Percentiles rank a stretch among this genome's conserved stretches.
phyloP scores from a whole-genome alignment of 257 asterid genomes.

The Coffea eugenioides region DNA sequence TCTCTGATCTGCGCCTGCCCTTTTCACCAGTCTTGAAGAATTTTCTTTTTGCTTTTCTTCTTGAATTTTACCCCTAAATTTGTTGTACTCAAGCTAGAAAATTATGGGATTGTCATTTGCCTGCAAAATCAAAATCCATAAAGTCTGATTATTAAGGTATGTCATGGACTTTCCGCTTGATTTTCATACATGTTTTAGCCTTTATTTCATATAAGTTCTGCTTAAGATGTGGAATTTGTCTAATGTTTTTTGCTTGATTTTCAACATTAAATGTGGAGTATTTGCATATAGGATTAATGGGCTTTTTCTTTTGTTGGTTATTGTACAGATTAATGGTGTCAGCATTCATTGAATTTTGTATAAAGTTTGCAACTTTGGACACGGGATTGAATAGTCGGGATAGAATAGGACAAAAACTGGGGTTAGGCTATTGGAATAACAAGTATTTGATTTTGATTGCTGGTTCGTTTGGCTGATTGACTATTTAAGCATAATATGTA shows the following conservation, averaged over 20 bases:
- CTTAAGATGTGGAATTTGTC: constrained; percentile 10
- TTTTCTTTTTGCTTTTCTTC: constrained; percentile 2
- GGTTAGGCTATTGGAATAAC: constrained; percentile 26
- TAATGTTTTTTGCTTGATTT: constrained; percentile 13
- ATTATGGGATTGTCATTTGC: constrained; percentile 25
- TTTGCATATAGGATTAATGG: not conserved
- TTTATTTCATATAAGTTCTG: not conserved
- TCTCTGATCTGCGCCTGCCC: constrained; percentile 34
- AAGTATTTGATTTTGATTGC: constrained; percentile 20
- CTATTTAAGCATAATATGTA: constrained; percentile 29
- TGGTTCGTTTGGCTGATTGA: constrained; percentile 24
- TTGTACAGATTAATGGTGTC: constrained; percentile 47
- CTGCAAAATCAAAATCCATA: constrained; percentile 19
- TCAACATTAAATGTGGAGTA: constrained; percentile 13
- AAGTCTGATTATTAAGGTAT: constrained; percentile 30
- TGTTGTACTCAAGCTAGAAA: not conserved
- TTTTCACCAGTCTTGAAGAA: constrained; percentile 28
- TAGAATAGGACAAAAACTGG: constrained; percentile 24
- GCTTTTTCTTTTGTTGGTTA: constrained; percentile 6
- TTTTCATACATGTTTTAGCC: constrained; percentile 12
- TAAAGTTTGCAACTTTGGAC: constrained; percentile 34
- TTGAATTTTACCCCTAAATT: constrained; percentile 13
- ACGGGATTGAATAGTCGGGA: constrained; percentile 32
- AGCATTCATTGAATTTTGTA: constrained; percentile 30
- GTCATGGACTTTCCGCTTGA: constrained; percentile 15